Conservation (phyloP, 73 alveolate species). For the Paramecium sexaurelia region DNA sequence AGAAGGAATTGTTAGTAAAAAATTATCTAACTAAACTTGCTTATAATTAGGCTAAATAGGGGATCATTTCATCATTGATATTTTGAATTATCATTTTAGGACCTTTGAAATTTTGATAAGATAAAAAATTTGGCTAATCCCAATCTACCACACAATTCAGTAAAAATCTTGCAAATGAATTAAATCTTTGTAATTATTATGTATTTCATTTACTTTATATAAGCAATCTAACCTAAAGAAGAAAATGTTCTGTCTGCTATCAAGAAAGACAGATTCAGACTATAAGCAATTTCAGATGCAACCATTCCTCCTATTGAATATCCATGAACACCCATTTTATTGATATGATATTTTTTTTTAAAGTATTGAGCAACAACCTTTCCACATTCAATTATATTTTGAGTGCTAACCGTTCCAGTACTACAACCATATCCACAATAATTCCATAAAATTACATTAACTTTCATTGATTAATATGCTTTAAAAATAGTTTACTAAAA, state of each 20-base stretch:
- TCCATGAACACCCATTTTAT: slow-evolving; percentile 78
- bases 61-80: not conserved
- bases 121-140: not conserved
- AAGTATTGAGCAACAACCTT: slow-evolving; percentile 69
- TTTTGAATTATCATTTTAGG: slow-evolving; percentile 12
- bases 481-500: slow-evolving; percentile 74
- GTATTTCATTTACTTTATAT: not conserved
- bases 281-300: slow-evolving; percentile 73
- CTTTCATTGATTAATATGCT: slow-evolving; percentile 64
- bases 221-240: not conserved
- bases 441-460: slow-evolving; percentile 77
- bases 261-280: not conserved
- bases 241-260: slow-evolving; percentile 38
- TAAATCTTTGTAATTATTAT: not conserved
- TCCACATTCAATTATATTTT: slow-evolving; percentile 70
- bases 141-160: not conserved
- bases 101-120: not conserved
- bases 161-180: not conserved
- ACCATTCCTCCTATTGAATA: slow-evolving; percentile 78
- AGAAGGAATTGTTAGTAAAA: not conserved
- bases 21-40: not conserved
- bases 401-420: slow-evolving; percentile 71
- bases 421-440: slow-evolving; percentile 84
- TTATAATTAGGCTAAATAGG: not conserved
- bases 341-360: slow-evolving; percentile 43